phyloP scores from a whole-genome alignment of 176 grass and related monocot genomes.

The Zizania latifolia region DNA sequence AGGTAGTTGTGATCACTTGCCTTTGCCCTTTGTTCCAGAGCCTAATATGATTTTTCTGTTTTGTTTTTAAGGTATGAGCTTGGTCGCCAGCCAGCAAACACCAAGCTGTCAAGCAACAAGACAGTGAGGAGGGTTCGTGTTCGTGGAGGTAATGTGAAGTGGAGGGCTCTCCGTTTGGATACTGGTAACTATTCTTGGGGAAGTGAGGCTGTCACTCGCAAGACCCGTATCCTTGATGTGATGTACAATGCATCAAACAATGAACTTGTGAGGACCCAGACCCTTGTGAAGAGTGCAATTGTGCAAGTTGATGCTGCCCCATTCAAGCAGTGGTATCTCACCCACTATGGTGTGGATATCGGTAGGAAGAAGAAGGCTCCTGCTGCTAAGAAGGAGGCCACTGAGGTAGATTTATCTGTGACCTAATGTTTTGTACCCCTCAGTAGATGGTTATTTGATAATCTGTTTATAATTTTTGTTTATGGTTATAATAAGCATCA shows the following conservation, averaged over 20 bases:
- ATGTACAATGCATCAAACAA: background rate
- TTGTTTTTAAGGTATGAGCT: slow-evolving; percentile 32
- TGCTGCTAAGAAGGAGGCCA: slow-evolving; percentile 42
- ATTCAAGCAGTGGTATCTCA: slow-evolving; percentile 38
- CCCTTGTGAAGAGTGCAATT: background rate
- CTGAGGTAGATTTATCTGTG: slow-evolving; percentile 15
- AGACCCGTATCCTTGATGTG: slow-evolving; percentile 34
- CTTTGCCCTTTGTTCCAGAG: background rate
- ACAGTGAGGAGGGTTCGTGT: slow-evolving; percentile 41
- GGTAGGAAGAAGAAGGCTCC: slow-evolving; percentile 29
- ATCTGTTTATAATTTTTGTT: background rate
- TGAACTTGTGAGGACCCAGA: background rate
- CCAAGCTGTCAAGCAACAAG: slow-evolving; percentile 40
- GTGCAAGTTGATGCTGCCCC: slow-evolving; percentile 18
- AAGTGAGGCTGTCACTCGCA: slow-evolving; percentile 34
- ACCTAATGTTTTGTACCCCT: background rate
- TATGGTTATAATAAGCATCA: background rate
- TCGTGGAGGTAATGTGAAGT: slow-evolving; percentile 32
- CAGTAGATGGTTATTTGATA: background rate
- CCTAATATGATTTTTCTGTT: background rate
- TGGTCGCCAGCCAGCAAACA: too few relatives aligned
- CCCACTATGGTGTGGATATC: slow-evolving; percentile 35
- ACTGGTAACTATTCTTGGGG: slow-evolving; percentile 42
- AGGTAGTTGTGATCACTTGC: background rate
- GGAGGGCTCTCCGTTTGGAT: too few relatives aligned